Evolutionary conservation across 345 rosid species (phyloP), one percentile per base, ranked within the genome.

Genomic region (Lepidium africanum): DNA sequence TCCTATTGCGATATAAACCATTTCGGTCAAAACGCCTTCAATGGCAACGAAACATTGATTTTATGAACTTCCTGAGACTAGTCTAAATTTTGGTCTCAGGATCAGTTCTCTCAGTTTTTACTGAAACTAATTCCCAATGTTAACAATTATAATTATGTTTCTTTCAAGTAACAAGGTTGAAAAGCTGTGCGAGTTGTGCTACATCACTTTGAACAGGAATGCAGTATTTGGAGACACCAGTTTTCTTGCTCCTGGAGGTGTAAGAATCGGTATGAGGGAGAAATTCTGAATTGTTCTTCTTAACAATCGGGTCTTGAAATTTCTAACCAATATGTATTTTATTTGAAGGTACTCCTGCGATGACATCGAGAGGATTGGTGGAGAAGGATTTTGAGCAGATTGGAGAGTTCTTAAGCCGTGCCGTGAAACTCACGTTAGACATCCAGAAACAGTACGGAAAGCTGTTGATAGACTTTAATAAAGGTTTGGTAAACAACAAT

Each of bases 221-320:
- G 98, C 97, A 36, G 98, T 93, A 53, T 93, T 90, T 40, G 97
- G 98, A 63, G 98, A 93, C 81, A 93, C 91, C 81, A 93, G 98
- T 81, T 96, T 96, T 49, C 83, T 93, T 86, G 87, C 98, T 67
- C 98, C 97, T 2, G 98, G 98, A 72, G 98, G 98, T 15, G 97
- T 93, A 17, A 76, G 98, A 82, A 87, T 93, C 63, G 96, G 97
- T 93, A 81, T 70, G 87, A 57, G 62, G 23, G 27, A 10, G 13
- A 21, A 33, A 65, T 16, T 9, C 7, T 35, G 10, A 32, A 10
- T 3, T 39, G 40, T 35, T 48, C 25, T 32, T 9, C 23, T 21
- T 21, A 10, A 41, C 39, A 55, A 7, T n/a, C 23, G 19, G 36
- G 33, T 32, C 17, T 45, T 35, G 25, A 47, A 47, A 10, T 1